Evolutionary conservation across 1,284 basidiomycete genomes (phyloP), one percentile per base, ranked within the genome.

Genomic region (Moesziomyces globuligerus): DNA sequence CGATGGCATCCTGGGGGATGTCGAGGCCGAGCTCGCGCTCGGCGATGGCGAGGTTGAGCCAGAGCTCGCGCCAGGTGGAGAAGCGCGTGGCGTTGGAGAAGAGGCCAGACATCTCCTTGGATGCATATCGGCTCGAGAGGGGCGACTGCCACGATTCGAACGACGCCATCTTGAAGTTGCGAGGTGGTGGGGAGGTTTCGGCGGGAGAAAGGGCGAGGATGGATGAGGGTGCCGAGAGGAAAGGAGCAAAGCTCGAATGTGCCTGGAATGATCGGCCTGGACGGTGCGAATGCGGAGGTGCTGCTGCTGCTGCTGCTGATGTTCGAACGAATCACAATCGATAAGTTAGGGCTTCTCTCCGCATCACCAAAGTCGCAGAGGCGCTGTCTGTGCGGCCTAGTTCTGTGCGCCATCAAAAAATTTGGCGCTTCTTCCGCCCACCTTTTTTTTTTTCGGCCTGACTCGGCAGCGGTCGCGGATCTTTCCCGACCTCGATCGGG

Each of bases 101-200:
- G 55, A 98, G 88, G 84, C 92, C 87, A 13, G 93, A 90, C 95
- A 98, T 98, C 85, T 98, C 95, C 83, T 95, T 95, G 86, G 92
- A 94, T 21, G 96, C 96, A 91, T 98, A 98, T 55, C 95, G 94
- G 41, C 50, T 56, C 44, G 78, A 77, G 8, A 81, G 68, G 6
- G 79, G 79, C 39, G 79, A 81, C 52, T 81, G 79, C 79, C 79
- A 81, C 34, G 48, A 59, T 51, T 77, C 75, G 51, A 70, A 70
- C n/a, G 67, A 70, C 13, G 67, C 46, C 67, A 65, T 70, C 7
- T 44, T 57, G 38, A 28, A 5, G 32, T 4, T 34, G 6, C 6
- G 32, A 34, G 25, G 13, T 7, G 25, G 7, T 21, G 11, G 8
- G 28, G 11, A 26, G 25, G 21, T 18, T n/a, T n/a, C n/a, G n/a